Evolutionary conservation across 2,329 filamentous ascomycete genomes (phyloP).

Genomic region (Xylaria sp.): DNA sequence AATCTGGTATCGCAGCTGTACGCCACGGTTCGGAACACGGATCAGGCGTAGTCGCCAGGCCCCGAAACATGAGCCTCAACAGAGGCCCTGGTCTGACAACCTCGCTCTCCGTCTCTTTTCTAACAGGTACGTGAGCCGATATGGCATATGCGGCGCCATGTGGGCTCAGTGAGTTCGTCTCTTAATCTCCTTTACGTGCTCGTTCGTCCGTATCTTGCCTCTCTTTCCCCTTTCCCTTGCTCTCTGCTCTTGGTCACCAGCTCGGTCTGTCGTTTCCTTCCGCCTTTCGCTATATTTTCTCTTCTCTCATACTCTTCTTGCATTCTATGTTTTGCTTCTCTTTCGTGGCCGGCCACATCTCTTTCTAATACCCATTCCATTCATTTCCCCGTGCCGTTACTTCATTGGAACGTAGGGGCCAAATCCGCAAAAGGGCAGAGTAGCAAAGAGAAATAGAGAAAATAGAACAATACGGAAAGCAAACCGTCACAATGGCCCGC

Average conservation of each 20-base stretch:
- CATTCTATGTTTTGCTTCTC: background rate
- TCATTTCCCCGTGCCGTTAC: conserved; percentile 16
- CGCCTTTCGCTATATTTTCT: conserved; percentile 38
- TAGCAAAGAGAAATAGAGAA: conserved; percentile 14
- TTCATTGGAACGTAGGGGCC: conserved; percentile 20
- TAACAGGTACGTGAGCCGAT: conserved; percentile 9
- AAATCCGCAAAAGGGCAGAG: conserved; percentile 4
- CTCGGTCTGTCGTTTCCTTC: conserved; percentile 33
- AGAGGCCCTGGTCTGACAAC: conserved; percentile 13
- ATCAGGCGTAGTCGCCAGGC: conserved; percentile 19
- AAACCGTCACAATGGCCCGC: conserved; percentile 38
- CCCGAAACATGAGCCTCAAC: conserved; percentile 31
- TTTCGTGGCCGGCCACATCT: conserved; percentile 44
- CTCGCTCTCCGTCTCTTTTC: conserved; percentile 21
- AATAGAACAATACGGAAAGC: conserved; percentile 7
- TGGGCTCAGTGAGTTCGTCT: conserved; percentile 5
- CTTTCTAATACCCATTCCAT: conserved; percentile 25
- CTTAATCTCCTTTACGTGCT: conserved; percentile 13
- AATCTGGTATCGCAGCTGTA: conserved; percentile 31
- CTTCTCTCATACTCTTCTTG: conserved; percentile 25
- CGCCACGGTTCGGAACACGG: conserved; percentile 27
- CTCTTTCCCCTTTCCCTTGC: conserved; percentile 29
- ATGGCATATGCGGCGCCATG: conserved; percentile 6
- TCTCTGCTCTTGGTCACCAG: conserved; percentile 40
- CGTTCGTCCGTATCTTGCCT: conserved; percentile 5